These are phyloP conservation scores for Neonectria ditissima DNA, from an alignment of 2,329 filamentous ascomycete species.

Conservation along the genomic window DNA sequence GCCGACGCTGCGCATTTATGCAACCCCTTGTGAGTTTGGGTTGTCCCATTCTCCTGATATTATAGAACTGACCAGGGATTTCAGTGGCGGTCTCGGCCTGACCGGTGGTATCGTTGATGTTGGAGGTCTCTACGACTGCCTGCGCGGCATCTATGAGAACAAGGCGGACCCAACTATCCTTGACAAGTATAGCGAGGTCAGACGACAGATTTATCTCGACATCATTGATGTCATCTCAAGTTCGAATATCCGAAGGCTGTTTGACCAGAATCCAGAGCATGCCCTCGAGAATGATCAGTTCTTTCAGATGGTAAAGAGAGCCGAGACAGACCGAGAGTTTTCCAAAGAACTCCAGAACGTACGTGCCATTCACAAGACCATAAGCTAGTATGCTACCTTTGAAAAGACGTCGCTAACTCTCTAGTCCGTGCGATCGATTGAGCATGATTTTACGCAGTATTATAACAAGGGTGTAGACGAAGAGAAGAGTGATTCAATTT, in stretches of 20 bases:
- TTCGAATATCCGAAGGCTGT: slow-evolving; percentile 20
- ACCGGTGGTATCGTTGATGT: slow-evolving; percentile 74
- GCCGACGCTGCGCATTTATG: slow-evolving; percentile 71
- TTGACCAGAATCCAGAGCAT: slow-evolving; percentile 13
- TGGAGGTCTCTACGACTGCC: slow-evolving; percentile 70
- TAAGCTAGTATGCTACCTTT: not conserved
- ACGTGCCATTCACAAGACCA: not conserved
- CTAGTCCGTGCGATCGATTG: not conserved
- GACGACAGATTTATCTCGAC: slow-evolving; percentile 23
- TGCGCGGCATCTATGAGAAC: slow-evolving; percentile 45
- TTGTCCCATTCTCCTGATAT: not conserved
- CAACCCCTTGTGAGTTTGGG: slow-evolving; percentile 53
- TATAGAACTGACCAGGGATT: not conserved
- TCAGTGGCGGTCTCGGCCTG: slow-evolving; percentile 69
- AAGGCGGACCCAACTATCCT: slow-evolving; percentile 24
- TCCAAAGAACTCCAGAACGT: not conserved
- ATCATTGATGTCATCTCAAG: slow-evolving; percentile 23
- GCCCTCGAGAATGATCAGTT: slow-evolving; percentile 24
- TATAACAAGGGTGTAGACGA: not conserved
- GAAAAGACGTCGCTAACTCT: not conserved
- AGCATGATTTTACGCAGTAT: slow-evolving; percentile 4
- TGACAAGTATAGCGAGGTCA: slow-evolving; percentile 21
- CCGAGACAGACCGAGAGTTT: slow-evolving; percentile 13
- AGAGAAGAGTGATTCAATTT: not conserved
- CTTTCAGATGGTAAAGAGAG: slow-evolving; percentile 21